Conservation (phyloP, 202 grass and related monocot species). For the Alloteropsis angusta region DNA sequence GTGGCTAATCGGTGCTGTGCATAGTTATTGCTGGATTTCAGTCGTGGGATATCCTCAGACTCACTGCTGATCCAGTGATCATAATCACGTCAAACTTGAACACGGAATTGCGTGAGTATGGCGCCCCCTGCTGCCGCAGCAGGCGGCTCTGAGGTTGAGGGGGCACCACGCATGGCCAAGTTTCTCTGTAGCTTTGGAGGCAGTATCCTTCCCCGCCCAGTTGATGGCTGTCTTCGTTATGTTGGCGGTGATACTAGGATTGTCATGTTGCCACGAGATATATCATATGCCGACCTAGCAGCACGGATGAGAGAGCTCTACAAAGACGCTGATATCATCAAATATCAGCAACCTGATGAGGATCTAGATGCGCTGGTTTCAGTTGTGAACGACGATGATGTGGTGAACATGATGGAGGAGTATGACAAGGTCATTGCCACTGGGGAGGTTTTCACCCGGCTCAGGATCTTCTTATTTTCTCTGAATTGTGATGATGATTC, state of each 20-base stretch:
- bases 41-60: conserved; percentile 11
- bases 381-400: conserved; percentile 87
- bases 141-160: conserved; percentile 21
- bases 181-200: conserved; percentile 93
- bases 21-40: background rate
- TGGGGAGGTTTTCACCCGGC: conserved; percentile 58
- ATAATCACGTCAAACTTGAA: conserved; percentile 1
- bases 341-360: conserved; percentile 94
- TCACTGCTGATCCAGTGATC: background rate
- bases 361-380: conserved; percentile 89
- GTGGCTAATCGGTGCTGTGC: background rate
- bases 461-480: conserved; percentile 88
- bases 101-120: background rate
- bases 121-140: background rate
- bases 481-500: conserved; percentile 53
- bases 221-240: conserved; percentile 65
- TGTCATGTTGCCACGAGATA: conserved; percentile 44
- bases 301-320: conserved; percentile 67
- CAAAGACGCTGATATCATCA: conserved; percentile 65
- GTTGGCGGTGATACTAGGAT: conserved; percentile 82
- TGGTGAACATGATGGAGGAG: conserved; percentile 99
- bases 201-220: conserved; percentile 62
- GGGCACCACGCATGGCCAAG: conserved; percentile 54
- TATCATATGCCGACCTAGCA: conserved; percentile 48
- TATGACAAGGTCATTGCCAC: conserved; percentile 76